Evolutionary conservation across 2,329 filamentous ascomycete species (phyloP), one percentile per base, ranked within the genome.

Genomic region (Aotearoamyces nothofagi): DNA sequence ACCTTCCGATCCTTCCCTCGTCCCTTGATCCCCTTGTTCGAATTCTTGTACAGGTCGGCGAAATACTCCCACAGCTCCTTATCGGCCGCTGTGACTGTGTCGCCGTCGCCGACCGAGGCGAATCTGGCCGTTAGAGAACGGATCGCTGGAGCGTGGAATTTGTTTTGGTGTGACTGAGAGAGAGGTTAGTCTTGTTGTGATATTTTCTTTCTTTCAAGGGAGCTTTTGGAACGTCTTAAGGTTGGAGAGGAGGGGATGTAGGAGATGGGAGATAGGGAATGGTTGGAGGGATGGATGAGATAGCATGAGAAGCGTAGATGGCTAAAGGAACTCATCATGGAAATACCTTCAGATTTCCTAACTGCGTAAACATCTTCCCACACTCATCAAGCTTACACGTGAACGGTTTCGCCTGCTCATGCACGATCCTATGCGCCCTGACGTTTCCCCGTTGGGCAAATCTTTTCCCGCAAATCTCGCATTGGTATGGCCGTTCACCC

Each of bases 11-110:
- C 80, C 49, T 87, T 90, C 24, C 90, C 90, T 25, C 90, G 74
- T 8, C 90, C 90, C 55, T 94, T 96, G 61, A 96, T 94, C 2
- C 90, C 90, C 54, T 93, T 93, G 66, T 96, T 96, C 56, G 79
- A 86, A 56, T 96, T 92, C 61, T 92, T 93, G 65, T 93, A 94
- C n/a, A 93, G 63, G 1, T 66, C 66, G 4, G 75, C 68, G 48
- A 96, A 90, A 56, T 93, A 92, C 41, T 78, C 69, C 60, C 79
- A 83, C 28, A 94, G 61, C 34, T 83, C 76, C 36, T 69, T 74
- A 44, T 94, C 82, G 9, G 56, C 53, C 20, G 74, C 63, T 0
- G 66, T 59, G n/a, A 86, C 69, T 4, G 61, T 57, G 20, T 77
- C 68, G n/a, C 61, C 62, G 30, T 75, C 66, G 19, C 58, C 54